These are phyloP conservation scores for Chrysoporthe puriensis DNA, from an alignment of 2,329 filamentous ascomycete genomes.

Conservation along the genomic window DNA sequence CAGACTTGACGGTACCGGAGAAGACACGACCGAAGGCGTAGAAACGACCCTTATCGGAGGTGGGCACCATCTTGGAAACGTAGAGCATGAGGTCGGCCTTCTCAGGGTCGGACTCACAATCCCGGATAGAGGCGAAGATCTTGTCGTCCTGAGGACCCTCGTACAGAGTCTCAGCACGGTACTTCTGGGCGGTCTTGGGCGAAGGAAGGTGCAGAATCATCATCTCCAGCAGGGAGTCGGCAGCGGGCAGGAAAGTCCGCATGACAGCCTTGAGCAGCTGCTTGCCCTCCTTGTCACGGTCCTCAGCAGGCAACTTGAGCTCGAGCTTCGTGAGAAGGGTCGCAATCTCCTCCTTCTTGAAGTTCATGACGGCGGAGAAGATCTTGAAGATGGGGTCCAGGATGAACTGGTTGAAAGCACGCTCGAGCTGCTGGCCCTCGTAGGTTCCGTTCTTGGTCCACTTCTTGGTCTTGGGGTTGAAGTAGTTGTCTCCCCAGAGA, in stretches of 20 bases:
- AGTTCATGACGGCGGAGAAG: slow-evolving; percentile 95
- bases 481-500: slow-evolving; percentile 99
- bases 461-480: slow-evolving; percentile 99
- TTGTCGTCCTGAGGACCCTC: slow-evolving; percentile 95
- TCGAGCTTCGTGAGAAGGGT: slow-evolving; percentile 89
- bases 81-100: slow-evolving; percentile 99
- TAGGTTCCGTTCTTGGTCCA: slow-evolving; percentile 87
- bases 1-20: slow-evolving; percentile 95
- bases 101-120: slow-evolving; percentile 76
- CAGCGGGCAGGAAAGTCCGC: slow-evolving; percentile 97
- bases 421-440: slow-evolving; percentile 90
- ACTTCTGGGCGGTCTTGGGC: slow-evolving; percentile 91
- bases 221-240: slow-evolving; percentile 98
- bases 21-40: slow-evolving; percentile 99
- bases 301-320: slow-evolving; percentile 85
- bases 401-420: slow-evolving; percentile 99
- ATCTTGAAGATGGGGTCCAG: slow-evolving; percentile 99
- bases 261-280: slow-evolving; percentile 96
- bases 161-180: slow-evolving; percentile 98
- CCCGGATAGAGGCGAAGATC: slow-evolving; percentile 92
- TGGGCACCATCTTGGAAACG: slow-evolving; percentile 99
- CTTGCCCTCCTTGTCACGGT: slow-evolving; percentile 96
- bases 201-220: slow-evolving; percentile 99
- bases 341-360: slow-evolving; percentile 91
- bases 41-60: slow-evolving; percentile 99